Conservation (phyloP, 129 eudicot species). For the Calendula officinalis region DNA sequence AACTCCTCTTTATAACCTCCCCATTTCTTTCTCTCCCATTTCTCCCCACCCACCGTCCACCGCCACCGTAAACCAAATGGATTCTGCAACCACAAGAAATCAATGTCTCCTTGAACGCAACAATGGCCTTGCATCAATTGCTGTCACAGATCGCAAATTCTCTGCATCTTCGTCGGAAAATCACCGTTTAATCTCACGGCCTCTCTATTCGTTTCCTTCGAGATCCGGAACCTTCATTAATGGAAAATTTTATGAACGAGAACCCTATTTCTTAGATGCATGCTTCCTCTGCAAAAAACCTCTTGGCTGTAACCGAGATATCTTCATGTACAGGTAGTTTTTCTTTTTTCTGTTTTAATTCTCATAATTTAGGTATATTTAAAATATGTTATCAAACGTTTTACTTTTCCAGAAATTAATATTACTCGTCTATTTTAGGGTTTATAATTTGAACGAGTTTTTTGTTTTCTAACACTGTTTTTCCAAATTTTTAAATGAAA, state of each 20-base stretch:
- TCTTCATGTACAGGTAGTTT: conserved; percentile 57
- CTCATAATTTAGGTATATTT: not conserved
- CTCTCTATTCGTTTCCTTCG: conserved; percentile 16
- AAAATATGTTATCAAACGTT: not conserved
- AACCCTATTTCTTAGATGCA: conserved; percentile 36
- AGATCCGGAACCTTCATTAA: conserved; percentile 37
- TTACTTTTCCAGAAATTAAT: too few species aligned
- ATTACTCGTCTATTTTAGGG: not conserved
- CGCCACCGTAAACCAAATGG: conserved; percentile 23
- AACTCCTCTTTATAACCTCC: conserved; percentile 37
- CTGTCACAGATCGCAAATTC: conserved; percentile 3
- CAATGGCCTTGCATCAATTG: conserved; percentile 34
- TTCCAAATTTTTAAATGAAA: too few species aligned
- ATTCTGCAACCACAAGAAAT: conserved; percentile 27
- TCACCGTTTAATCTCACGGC: conserved; percentile 32
- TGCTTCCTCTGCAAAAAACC: conserved; percentile 48
- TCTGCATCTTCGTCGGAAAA: conserved; percentile 10
- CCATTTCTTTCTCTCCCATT: not conserved
- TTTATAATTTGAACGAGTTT: not conserved
- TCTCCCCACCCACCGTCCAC: conserved; percentile 6
- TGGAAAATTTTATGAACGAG: conserved; percentile 40
- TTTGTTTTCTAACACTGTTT: too few species aligned
- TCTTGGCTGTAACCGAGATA: conserved; percentile 47
- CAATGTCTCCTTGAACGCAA: conserved; percentile 25
- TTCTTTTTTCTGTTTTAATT: not conserved